These are phyloP conservation scores for Nicotiana paniculata DNA, from an alignment of 257 asterid species.

Conservation along the genomic window DNA sequence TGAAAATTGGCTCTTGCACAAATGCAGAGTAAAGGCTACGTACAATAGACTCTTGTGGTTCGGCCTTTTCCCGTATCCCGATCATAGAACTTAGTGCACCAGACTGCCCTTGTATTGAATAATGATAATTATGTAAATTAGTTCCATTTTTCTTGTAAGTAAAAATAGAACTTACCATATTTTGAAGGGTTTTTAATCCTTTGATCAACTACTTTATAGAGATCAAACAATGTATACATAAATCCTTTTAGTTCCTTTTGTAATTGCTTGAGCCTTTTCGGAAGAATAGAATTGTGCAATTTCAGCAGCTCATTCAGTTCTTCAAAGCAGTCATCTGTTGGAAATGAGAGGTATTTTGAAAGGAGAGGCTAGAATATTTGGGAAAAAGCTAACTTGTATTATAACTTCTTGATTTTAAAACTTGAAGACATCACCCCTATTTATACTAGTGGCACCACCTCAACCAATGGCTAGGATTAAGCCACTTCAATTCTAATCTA, in stretches of 20 bases:
- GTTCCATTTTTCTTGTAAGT: not conserved
- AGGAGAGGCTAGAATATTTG: no score
- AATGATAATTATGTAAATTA: not conserved
- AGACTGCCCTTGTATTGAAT: not conserved
- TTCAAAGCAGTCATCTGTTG: not conserved
- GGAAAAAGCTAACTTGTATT: no score
- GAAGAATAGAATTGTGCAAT: conserved; percentile 7
- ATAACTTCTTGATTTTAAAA: no score
- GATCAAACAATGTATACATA: conserved; percentile 17
- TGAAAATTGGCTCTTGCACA: no score
- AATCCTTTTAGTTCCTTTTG: conserved; percentile 18
- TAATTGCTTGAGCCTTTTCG: conserved; percentile 10
- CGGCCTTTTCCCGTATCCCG: accelerated
- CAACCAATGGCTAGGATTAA: no score
- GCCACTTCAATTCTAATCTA: no score
- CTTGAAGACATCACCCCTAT: no score
- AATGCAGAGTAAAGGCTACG: no score
- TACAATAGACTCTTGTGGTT: no score
- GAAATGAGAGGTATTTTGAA: no score
- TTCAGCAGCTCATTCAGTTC: not conserved
- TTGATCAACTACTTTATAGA: conserved; percentile 1
- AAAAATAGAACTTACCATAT: conserved; percentile 16
- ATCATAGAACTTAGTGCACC: no score
- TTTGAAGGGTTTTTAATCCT: conserved; percentile 17
- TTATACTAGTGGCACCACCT: no score